Evolutionary conservation across 345 rosid genomes (phyloP).

Genomic region (Eucalyptus microcorys): DNA sequence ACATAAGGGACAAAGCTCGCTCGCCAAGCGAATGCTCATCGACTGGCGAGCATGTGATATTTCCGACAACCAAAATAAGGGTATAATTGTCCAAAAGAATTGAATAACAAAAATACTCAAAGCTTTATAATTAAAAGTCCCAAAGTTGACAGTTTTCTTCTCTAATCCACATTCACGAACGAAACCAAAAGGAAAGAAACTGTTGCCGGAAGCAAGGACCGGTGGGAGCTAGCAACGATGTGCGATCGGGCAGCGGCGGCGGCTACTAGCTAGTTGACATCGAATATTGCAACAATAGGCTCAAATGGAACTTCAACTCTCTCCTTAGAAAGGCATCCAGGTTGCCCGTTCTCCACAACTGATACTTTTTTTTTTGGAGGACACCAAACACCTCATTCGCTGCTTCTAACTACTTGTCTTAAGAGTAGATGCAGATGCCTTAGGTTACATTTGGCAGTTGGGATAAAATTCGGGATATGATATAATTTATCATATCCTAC

Average conservation of each 20-base stretch:
- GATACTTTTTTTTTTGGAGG: conserved; percentile 56
- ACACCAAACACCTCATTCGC: conserved; percentile 22
- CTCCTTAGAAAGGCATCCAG: conserved; percentile 74
- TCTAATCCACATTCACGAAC: neutral
- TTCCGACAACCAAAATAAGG: neutral
- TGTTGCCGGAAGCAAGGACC: too few species aligned
- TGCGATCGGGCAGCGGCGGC: too few species aligned
- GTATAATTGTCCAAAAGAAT: neutral
- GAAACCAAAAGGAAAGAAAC: too few species aligned
- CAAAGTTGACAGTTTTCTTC: neutral
- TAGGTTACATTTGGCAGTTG: too few species aligned
- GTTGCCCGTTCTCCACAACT: conserved; percentile 49
- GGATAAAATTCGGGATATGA: too few species aligned
- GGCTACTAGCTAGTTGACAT: conserved; percentile 26
- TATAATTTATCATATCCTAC: too few species aligned
- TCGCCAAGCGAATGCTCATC: too few species aligned
- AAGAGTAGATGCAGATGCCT: conserved; percentile 20
- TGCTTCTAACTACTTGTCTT: conserved; percentile 14
- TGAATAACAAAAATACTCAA: neutral
- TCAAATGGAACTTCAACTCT: conserved; percentile 71
- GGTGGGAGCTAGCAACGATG: too few species aligned
- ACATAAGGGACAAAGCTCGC: accelerated
- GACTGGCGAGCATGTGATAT: accelerated
- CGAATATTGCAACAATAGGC: conserved; percentile 35
- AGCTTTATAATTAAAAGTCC: neutral